These are phyloP conservation scores for Lachancea nothofagi DNA, from an alignment of 805 yeast species.

Conservation along the genomic window DNA sequence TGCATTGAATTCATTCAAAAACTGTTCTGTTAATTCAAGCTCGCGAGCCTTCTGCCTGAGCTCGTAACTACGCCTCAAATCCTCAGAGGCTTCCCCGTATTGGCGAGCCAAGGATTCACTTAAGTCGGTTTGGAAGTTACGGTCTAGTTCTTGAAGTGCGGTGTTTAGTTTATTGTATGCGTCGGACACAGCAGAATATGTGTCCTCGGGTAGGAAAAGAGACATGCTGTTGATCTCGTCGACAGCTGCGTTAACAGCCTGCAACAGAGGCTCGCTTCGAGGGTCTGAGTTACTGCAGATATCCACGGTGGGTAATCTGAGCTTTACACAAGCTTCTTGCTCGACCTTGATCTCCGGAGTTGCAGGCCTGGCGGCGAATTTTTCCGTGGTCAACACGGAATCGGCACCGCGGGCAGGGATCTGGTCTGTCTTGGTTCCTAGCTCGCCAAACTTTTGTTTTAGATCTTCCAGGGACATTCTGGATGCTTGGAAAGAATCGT, in stretches of 20 bases:
- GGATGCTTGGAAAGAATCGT: constrained; percentile 16
- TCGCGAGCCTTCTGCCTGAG: constrained; percentile 37
- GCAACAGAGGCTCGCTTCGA: constrained; percentile 9
- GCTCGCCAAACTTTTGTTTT: constrained; percentile 22
- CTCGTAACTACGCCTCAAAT: constrained; percentile 22
- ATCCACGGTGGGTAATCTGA: constrained; percentile 7
- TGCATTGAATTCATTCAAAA: constrained; percentile 54
- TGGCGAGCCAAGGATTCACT: constrained; percentile 13
- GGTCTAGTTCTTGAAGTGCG: constrained; percentile 15
- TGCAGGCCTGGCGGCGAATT: constrained; percentile 3
- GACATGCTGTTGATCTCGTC: constrained; percentile 35
- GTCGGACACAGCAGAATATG: constrained; percentile 13
- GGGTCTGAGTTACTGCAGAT: neutral
- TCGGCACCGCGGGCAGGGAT: constrained; percentile 13
- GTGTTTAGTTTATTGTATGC: constrained; percentile 15
- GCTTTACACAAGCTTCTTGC: constrained; percentile 3
- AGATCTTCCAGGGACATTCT: constrained; percentile 21
- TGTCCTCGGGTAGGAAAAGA: constrained; percentile 21
- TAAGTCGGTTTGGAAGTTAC: constrained; percentile 15
- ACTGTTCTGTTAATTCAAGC: constrained; percentile 51
- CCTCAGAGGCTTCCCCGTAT: constrained; percentile 16
- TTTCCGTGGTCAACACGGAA: constrained; percentile 5
- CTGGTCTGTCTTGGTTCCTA: constrained; percentile 13
- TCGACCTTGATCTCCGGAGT: constrained; percentile 3
- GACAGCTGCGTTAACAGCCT: constrained; percentile 33